Evolutionary conservation across 1,284 basidiomycete species (phyloP), one percentile per base, ranked within the genome.

Genomic region (Mycena citricolor): DNA sequence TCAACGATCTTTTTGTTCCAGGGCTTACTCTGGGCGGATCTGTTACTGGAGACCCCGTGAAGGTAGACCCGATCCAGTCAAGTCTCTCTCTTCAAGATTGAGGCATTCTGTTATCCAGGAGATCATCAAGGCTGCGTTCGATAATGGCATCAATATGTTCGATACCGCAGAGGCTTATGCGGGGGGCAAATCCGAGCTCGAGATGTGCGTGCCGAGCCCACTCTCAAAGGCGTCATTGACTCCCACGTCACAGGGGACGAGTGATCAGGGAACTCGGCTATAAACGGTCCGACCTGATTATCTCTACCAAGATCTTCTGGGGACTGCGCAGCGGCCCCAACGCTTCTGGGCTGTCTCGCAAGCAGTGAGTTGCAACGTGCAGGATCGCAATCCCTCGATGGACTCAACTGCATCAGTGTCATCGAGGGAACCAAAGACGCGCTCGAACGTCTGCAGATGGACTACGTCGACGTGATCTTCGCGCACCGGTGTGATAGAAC

Each of bases 401-500:
- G 16, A 26, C 31, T 16, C 19, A 30, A 22, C 14, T 8, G 5
- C 10, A 4, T 13, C 54, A 86, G 80, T 61, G 80, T 90, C 53
- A 77, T 94, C 54, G 89, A 94, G 64, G 90, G 87, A 11, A 74
- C 83, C 11, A 73, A 81, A 56, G 79, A 79, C 35, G 77, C 72
- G 17, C 72, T 93, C 19, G 71, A 81, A 58, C 80, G 89, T 25
- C 76, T 91, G 7, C 76, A 81, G 36, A 68, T 90, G 56, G 79
- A 85, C 58, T 93, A 93, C 58, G 86, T 89, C 35, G 86, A 89
- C 58, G 73, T 89, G 24, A 68, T 85, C 32, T 85, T 86, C 47
- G 81, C 71, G 48, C 60, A 77, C 61, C 67, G 71, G 34, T 56
- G 52, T 33, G 72, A 73, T 22, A 32, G 32, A 28, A 49, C 46